Evolutionary conservation across 2,329 filamentous ascomycete species (phyloP).

Genomic region (Leptoxyphium fumago): DNA sequence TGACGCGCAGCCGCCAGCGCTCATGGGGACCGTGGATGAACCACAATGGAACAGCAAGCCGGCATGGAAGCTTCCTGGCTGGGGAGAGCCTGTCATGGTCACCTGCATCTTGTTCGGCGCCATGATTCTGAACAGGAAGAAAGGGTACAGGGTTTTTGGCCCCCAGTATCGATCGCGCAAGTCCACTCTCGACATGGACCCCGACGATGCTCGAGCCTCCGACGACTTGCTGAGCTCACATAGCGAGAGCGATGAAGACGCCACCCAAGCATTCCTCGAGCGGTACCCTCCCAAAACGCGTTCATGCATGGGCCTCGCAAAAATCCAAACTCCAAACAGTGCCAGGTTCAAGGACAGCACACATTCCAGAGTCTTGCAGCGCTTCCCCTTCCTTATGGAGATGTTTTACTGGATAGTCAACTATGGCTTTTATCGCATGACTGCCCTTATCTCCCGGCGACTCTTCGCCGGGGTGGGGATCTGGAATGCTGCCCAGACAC

Average conservation of each 20-base stretch:
- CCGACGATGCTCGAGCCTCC: constrained; percentile 21
- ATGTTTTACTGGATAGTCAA: constrained; percentile 63
- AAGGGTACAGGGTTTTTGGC: constrained; percentile 29
- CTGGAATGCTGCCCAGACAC: constrained; percentile 41
- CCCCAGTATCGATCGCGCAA: constrained; percentile 12
- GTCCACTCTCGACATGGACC: constrained; percentile 19
- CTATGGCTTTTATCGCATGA: constrained; percentile 48
- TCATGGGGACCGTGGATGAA: constrained; percentile 6
- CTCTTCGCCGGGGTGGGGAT: constrained; percentile 39
- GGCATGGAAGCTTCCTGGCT: constrained; percentile 28
- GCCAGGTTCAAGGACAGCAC: constrained; percentile 45
- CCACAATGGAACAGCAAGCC: constrained; percentile 26
- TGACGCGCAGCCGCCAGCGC: too few species aligned
- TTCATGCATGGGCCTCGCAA: constrained; percentile 33
- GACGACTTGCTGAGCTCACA: constrained; percentile 26
- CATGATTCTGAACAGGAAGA: constrained; percentile 33
- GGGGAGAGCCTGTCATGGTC: constrained; percentile 32
- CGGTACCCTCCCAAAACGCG: constrained; percentile 36
- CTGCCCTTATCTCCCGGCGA: constrained; percentile 35
- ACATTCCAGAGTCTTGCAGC: constrained; percentile 49
- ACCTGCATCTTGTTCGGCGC: constrained; percentile 34
- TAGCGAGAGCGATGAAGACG: constrained; percentile 22
- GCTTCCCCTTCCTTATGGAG: constrained; percentile 55
- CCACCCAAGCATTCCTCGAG: constrained; percentile 19
- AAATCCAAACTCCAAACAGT: constrained; percentile 42